Conservation (phyloP, 345 rosid genomes). For the Acer negundo region DNA sequence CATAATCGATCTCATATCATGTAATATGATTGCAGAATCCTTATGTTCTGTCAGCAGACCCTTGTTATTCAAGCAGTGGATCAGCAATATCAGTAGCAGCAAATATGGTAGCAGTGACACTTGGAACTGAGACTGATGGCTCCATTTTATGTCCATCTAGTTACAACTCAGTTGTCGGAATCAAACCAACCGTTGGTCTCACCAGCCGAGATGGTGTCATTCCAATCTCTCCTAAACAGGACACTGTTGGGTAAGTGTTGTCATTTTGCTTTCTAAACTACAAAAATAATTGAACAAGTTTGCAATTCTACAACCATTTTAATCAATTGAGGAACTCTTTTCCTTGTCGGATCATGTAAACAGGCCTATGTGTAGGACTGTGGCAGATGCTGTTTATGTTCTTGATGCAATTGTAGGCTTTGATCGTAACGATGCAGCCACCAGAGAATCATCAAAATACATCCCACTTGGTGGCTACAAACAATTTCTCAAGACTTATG, state of each 20-base stretch:
- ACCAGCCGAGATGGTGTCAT: conserved; percentile 33
- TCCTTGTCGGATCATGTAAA: not conserved
- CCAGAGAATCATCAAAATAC: conserved; percentile 38
- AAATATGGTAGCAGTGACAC: conserved; percentile 30
- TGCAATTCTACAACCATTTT: not conserved
- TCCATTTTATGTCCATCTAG: conserved; percentile 28
- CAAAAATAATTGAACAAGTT: too few relatives aligned
- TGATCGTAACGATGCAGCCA: conserved; percentile 53
- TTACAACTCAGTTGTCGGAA: conserved; percentile 30
- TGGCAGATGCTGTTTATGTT: conserved; percentile 58
- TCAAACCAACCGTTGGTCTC: conserved; percentile 34
- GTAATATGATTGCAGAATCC: conserved; percentile 17
- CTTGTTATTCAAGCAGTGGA: conserved; percentile 33
- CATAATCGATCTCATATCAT: conserved; percentile 45
- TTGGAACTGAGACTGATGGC: conserved; percentile 27
- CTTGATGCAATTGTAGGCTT: conserved; percentile 62
- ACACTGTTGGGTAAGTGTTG: conserved; percentile 30
- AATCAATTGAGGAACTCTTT: conserved; percentile 16
- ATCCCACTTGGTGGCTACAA: conserved; percentile 65
- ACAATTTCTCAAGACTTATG: conserved; percentile 39
- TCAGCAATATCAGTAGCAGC: conserved; percentile 32
- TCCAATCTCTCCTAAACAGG: conserved; percentile 29
- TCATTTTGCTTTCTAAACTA: too few relatives aligned
- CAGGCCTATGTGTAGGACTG: conserved; percentile 66
- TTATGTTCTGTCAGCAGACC: conserved; percentile 17